Base-by-base conservation (phyloP, 495 filamentous ascomycete species). In the Penicillium malachiteum region DNA sequence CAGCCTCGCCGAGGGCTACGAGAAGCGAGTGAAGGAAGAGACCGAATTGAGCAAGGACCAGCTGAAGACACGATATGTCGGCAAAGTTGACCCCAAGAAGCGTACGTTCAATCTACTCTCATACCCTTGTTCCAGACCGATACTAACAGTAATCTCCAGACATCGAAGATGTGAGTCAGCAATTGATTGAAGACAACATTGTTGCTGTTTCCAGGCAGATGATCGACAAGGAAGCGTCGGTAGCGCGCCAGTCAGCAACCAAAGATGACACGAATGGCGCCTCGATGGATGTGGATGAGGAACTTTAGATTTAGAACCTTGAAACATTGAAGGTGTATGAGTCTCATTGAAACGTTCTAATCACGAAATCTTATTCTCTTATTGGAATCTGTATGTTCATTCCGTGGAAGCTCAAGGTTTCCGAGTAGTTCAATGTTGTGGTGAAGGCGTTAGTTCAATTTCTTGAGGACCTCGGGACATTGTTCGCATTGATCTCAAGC, bases 31-130 rank as follows among this genome's bases (percentile, higher is more conserved):
- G 55, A 96, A 96, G 79, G 95, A 97, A 77, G 94, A 98, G 79
- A 92, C 89, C 26, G 91, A 96, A 74, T 75, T 98, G 70, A 96
- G 85, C 39, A 96, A 96, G 80, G 94, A 98, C 31, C 92, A 97
- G 67, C 78, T 98, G 52, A 96, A 97, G 86, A 98, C 94, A 49
- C 85, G 94, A 84, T 98, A 98, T 73, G 94, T 98, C 44, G 94
- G 94, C 68, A 97, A 97, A 77, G 83, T 97, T 63, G 94, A 98
- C 66, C 94, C 94, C 31, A 98, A 98, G 87, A 98, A 98, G 80
- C 94, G 84, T 87, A 80, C 34, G 82, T 77, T 48, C 7, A 26
- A 3, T 31, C 16, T 6, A 11, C 30, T 35, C 13, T 13, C 12
- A 5, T 55, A n/a, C 17, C 26, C 11, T 9, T 30, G 34, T 32